phyloP scores from a whole-genome alignment of 805 yeast genomes.

The Ogataea philodendri region DNA sequence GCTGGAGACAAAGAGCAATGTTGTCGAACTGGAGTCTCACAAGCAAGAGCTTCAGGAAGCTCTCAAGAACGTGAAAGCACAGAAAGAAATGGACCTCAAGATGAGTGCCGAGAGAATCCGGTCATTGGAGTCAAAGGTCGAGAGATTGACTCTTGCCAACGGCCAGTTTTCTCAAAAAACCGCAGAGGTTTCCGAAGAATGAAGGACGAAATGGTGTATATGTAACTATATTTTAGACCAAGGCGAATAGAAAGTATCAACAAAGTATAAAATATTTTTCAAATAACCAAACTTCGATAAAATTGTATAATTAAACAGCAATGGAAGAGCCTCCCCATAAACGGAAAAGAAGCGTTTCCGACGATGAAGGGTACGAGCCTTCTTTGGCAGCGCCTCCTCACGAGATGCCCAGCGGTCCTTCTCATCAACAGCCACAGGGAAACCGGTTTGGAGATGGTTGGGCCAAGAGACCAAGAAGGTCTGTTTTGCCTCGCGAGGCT shows the following conservation, averaged over 20 bases:
- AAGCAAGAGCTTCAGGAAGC: slow-evolving; percentile 33
- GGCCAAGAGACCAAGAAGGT: slow-evolving; percentile 18
- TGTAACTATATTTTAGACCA: slow-evolving; percentile 2
- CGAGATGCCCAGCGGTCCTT: slow-evolving; percentile 1
- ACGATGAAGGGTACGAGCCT: slow-evolving; percentile 23
- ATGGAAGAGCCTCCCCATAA: slow-evolving; percentile 17
- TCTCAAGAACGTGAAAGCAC: slow-evolving; percentile 28
- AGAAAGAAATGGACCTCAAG: slow-evolving; percentile 28
- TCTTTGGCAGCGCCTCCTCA: slow-evolving; percentile 8
- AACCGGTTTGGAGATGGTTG: slow-evolving; percentile 1
- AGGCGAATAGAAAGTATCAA: slow-evolving; percentile 1
- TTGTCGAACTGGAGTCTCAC: slow-evolving; percentile 29
- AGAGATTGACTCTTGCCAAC: slow-evolving; percentile 19
- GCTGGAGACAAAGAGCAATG: slow-evolving; percentile 21
- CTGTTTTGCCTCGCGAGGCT: slow-evolving; percentile 19
- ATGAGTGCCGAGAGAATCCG: slow-evolving; percentile 27
- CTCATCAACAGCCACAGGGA: background rate
- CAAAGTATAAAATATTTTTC: slow-evolving; percentile 1
- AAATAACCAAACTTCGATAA: background rate
- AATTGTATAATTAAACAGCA: no score
- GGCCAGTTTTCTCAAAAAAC: slow-evolving; percentile 3
- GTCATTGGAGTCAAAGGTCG: slow-evolving; percentile 23
- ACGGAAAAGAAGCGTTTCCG: slow-evolving; percentile 20
- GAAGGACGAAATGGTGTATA: slow-evolving; percentile 1
- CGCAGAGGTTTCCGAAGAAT: background rate